These are phyloP conservation scores for Myrmaecium sp. DNA, from an alignment of 2,329 filamentous ascomycete species.

Conservation along the genomic window DNA sequence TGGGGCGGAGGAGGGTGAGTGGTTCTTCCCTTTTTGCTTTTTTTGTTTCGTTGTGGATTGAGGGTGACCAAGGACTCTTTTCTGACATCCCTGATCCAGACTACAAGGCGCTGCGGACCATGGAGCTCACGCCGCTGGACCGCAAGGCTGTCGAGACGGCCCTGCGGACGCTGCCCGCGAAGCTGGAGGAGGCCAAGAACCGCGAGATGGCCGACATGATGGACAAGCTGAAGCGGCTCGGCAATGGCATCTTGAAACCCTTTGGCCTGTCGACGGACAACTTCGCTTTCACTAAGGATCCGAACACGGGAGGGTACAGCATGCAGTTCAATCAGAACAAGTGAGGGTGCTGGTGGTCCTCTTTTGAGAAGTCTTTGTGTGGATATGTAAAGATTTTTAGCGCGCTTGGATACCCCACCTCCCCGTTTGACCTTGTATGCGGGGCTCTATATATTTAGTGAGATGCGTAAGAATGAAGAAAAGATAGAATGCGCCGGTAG, in stretches of 20 bases:
- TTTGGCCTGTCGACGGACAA: constrained; percentile 91
- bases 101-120: constrained; percentile 49
- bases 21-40: too few species aligned
- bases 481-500: too few species aligned
- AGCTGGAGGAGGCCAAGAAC: constrained; percentile 63
- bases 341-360: too few species aligned
- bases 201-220: constrained; percentile 92
- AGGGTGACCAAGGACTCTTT: neutral
- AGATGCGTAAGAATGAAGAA: too few species aligned
- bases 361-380: too few species aligned
- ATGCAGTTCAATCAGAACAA: constrained; percentile 73
- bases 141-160: constrained; percentile 49
- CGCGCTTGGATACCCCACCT: too few species aligned
- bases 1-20: constrained; percentile 55
- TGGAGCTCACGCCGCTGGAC: constrained; percentile 48
- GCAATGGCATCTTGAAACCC: constrained; percentile 79
- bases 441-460: too few species aligned
- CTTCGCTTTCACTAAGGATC: constrained; percentile 86
- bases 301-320: constrained; percentile 78
- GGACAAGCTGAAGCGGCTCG: constrained; percentile 83
- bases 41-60: neutral
- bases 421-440: too few species aligned
- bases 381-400: too few species aligned
- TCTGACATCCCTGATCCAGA: too few species aligned
- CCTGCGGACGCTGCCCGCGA: constrained; percentile 46